Conservation (phyloP, 2,329 filamentous ascomycete species). For the Myriosclerotinia curreyana region DNA sequence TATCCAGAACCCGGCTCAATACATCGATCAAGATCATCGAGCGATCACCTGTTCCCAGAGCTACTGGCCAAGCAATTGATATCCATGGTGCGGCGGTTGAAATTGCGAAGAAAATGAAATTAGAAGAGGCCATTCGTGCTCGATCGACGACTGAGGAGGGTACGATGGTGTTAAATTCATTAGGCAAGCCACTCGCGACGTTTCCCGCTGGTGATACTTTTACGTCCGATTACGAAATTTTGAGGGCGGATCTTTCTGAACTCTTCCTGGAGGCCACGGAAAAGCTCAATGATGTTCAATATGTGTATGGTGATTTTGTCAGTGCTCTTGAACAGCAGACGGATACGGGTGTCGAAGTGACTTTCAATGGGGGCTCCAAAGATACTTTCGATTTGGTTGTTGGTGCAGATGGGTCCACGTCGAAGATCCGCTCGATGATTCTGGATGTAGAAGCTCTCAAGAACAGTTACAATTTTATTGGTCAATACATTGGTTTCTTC, state of each 20-base stretch:
- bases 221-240: conserved; percentile 46
- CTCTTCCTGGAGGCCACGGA: conserved; percentile 43
- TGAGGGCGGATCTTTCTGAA: conserved; percentile 44
- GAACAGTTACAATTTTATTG: conserved; percentile 36
- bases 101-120: conserved; percentile 43
- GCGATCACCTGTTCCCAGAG: conserved; percentile 44
- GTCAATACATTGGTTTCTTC: conserved; percentile 45
- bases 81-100: conserved; percentile 45
- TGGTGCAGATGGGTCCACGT: conserved; percentile 48
- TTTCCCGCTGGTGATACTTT: conserved; percentile 43
- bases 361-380: conserved; percentile 41
- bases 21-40: conserved; percentile 44
- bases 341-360: conserved; percentile 43
- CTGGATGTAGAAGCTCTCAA: conserved; percentile 43
- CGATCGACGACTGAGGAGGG: conserved; percentile 45
- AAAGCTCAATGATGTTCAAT: conserved; percentile 31
- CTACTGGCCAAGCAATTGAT: conserved; percentile 53
- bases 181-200: conserved; percentile 42
- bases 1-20: conserved; percentile 41
- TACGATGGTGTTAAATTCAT: conserved; percentile 42
- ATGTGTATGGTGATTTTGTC: conserved; percentile 44
- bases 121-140: conserved; percentile 42
- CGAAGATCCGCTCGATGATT: conserved; percentile 47
- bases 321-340: conserved; percentile 38
- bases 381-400: conserved; percentile 49